phyloP scores from a whole-genome alignment of 2,329 filamentous ascomycete species.

The Pseudonectria foliicola region DNA sequence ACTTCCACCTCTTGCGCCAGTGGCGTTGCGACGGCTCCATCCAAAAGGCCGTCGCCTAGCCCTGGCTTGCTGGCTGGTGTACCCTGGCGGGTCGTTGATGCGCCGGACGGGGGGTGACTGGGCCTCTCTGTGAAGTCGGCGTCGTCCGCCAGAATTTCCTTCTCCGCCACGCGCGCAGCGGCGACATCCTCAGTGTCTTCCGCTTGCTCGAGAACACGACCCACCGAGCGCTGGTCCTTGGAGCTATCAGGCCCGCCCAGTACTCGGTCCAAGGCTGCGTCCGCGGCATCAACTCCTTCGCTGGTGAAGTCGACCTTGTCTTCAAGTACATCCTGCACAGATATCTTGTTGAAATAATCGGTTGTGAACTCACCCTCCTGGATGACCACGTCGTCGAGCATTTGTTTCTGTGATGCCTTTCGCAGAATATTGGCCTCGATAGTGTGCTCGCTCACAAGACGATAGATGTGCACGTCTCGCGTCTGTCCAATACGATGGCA shows the following conservation, averaged over 20 bases:
- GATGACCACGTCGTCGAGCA: slow-evolving; percentile 96
- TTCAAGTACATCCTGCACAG: slow-evolving; percentile 60
- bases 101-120: slow-evolving; percentile 35
- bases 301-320: slow-evolving; percentile 45
- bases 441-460: slow-evolving; percentile 84
- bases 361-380: slow-evolving; percentile 98
- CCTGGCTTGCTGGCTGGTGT: slow-evolving; percentile 39
- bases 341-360: slow-evolving; percentile 83
- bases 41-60: slow-evolving; percentile 23
- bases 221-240: slow-evolving; percentile 54
- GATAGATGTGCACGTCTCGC: slow-evolving; percentile 95
- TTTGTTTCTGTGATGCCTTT: slow-evolving; percentile 94
- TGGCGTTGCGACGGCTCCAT: slow-evolving; percentile 26
- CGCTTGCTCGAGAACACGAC: slow-evolving; percentile 74
- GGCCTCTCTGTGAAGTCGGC: slow-evolving; percentile 72
- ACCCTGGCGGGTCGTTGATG: slow-evolving; percentile 44
- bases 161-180: slow-evolving; percentile 80
- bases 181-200: slow-evolving; percentile 90
- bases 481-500: slow-evolving; percentile 97
- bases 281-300: slow-evolving; percentile 60
- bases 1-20: slow-evolving; percentile 38
- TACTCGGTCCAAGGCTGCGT: slow-evolving; percentile 78
- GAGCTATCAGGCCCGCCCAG: slow-evolving; percentile 60
- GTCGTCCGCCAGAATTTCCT: slow-evolving; percentile 80
- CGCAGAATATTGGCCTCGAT: slow-evolving; percentile 97